A percentile compares a stretch with the other conserved stretches of the same genome.
phyloP scores from a whole-genome alignment of 2,329 filamentous ascomycete genomes.

The Phialophora expanda region DNA sequence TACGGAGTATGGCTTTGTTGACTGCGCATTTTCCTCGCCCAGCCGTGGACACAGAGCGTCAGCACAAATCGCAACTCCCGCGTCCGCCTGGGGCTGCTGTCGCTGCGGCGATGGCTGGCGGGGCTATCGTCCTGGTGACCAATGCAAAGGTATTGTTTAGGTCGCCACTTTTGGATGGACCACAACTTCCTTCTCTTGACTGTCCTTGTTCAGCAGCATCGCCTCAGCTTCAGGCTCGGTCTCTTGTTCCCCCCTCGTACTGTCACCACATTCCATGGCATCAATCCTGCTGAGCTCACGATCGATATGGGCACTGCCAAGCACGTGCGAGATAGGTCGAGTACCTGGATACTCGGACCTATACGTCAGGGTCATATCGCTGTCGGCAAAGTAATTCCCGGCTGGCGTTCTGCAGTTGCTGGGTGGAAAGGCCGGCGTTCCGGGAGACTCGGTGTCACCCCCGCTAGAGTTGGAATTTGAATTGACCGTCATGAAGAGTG shows the following conservation, averaged over 20 bases:
- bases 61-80: background rate
- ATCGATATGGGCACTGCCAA: conserved; percentile 12
- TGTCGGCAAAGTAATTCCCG: conserved; percentile 1
- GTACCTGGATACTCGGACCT: conserved; percentile 2
- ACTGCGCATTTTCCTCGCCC: background rate
- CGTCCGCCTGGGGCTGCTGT: background rate
- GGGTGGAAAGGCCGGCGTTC: background rate
- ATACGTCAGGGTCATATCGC: conserved; percentile 15
- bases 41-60: background rate
- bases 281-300: conserved; percentile 26
- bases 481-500: conserved; percentile 36
- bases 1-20: background rate
- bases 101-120: background rate
- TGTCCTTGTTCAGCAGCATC: conserved; percentile 16
- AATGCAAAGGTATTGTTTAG: background rate
- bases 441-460: background rate
- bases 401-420: background rate
- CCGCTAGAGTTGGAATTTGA: conserved; percentile 11
- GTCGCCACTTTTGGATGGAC: background rate
- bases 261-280: conserved; percentile 12
- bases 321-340: conserved; percentile 9
- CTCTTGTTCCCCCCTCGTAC: background rate
- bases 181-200: conserved; percentile 12
- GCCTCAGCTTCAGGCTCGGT: background rate
- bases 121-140: background rate